phyloP scores from a whole-genome alignment of 352 stramenopile species.

The Globisporangium mamillatum region DNA sequence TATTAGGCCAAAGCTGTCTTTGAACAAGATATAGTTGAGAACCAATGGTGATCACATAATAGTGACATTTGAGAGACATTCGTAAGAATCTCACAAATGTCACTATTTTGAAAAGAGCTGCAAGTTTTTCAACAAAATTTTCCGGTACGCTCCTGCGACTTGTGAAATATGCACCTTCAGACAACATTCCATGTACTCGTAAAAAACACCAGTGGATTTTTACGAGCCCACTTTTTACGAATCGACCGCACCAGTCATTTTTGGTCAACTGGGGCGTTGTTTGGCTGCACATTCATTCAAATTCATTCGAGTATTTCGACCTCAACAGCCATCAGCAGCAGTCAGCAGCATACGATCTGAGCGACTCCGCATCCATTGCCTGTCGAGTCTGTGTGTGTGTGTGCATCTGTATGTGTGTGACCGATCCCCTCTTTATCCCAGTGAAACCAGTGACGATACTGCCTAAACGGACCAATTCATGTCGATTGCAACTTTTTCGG shows the following conservation, averaged over 20 bases:
- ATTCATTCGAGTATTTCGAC: constrained; percentile 9
- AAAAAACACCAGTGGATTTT: neutral
- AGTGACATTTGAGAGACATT: no score
- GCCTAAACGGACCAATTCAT: constrained; percentile 87
- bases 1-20: no score
- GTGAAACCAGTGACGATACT: constrained; percentile 70
- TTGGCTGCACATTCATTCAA: neutral
- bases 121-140: no score
- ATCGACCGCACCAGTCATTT: neutral
- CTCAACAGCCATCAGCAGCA: neutral
- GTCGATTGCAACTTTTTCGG: constrained; percentile 89
- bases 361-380: neutral
- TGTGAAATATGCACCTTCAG: neutral
- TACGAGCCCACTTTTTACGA: neutral
- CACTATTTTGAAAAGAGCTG: no score
- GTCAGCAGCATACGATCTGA: neutral
- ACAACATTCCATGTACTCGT: neutral
- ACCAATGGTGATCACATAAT: no score
- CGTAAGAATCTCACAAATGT: no score
- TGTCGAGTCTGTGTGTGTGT: neutral
- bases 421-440: neutral
- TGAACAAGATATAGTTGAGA: no score
- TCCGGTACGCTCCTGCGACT: neutral
- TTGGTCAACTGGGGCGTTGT: neutral
- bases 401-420: neutral